These are phyloP conservation scores for Moesziomyces globuligerus DNA, from an alignment of 1,284 basidiomycete species.

Conservation along the genomic window DNA sequence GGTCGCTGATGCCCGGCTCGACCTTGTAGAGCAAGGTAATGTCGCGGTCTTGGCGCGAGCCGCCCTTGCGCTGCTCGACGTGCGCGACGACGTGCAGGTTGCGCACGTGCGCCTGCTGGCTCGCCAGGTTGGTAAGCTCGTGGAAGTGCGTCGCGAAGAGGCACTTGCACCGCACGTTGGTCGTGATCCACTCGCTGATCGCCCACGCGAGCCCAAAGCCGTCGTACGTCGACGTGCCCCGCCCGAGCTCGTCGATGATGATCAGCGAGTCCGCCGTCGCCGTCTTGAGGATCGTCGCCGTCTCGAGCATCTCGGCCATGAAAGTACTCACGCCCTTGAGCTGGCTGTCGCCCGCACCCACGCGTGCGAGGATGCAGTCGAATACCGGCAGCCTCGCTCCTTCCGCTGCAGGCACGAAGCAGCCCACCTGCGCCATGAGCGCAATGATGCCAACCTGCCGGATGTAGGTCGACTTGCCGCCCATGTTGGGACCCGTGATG, in stretches of 20 bases:
- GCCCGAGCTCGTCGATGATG: constrained; percentile 96
- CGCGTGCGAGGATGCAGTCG: constrained; percentile 93
- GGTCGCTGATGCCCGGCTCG: constrained; percentile 77
- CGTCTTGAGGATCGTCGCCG: constrained; percentile 88
- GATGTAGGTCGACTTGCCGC: constrained; percentile 61
- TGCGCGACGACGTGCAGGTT: constrained; percentile 97
- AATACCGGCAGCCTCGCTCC: constrained; percentile 86
- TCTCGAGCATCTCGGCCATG: constrained; percentile 99
- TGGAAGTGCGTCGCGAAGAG: constrained; percentile 99
- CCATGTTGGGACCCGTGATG: constrained; percentile 73
- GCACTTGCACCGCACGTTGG: constrained; percentile 78
- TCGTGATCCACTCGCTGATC: constrained; percentile 95
- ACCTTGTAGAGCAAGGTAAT: constrained; percentile 91
- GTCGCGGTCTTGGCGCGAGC: constrained; percentile 73
- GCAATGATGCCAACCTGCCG: constrained; percentile 87
- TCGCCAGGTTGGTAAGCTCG: constrained; percentile 90
- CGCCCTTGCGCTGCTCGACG: constrained; percentile 72
- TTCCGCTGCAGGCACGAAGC: constrained; percentile 81
- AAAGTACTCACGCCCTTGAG: constrained; percentile 98
- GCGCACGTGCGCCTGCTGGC: constrained; percentile 85
- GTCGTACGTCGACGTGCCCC: constrained; percentile 98
- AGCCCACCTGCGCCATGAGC: constrained; percentile 93
- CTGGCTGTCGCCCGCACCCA: constrained; percentile 97
- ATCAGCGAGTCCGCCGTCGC: constrained; percentile 92
- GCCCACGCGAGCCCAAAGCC: constrained; percentile 99